A percentile compares a stretch with the other conserved stretches of the same genome.
These are phyloP conservation scores for Pulveroboletus sp. DNA, from an alignment of 768 basidiomycete species.

Conservation along the genomic window DNA sequence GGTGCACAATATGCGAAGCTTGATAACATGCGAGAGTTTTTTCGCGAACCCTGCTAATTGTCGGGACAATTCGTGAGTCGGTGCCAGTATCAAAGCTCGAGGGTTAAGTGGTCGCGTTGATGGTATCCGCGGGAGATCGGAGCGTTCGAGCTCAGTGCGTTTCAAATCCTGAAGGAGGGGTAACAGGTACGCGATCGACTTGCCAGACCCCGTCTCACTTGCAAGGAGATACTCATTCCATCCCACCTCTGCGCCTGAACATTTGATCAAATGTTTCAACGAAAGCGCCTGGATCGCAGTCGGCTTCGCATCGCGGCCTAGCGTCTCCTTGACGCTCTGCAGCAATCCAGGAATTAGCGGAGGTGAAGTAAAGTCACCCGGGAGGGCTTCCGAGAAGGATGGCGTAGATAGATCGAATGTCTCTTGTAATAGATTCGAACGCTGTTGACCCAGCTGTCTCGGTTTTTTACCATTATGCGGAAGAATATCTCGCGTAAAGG, in stretches of 20 bases:
- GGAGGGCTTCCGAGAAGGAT: slow-evolving; percentile 27
- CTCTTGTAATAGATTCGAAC: slow-evolving; percentile 28
- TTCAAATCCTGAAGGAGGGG: slow-evolving; percentile 81
- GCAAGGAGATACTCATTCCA: slow-evolving; percentile 62
- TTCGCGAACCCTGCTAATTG: slow-evolving; percentile 78
- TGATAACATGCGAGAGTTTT: slow-evolving; percentile 64
- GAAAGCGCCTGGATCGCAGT: slow-evolving; percentile 80
- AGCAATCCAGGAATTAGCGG: slow-evolving; percentile 65
- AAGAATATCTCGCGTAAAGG: slow-evolving; percentile 15
- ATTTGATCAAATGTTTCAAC: slow-evolving; percentile 56
- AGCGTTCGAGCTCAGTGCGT: slow-evolving; percentile 43
- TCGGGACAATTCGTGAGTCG: slow-evolving; percentile 85
- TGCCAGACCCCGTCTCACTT: slow-evolving; percentile 88
- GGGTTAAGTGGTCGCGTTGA: slow-evolving; percentile 47
- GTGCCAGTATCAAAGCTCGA: slow-evolving; percentile 76
- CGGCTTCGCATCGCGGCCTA: slow-evolving; percentile 56
- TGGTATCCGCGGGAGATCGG: slow-evolving; percentile 4
- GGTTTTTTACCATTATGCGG: slow-evolving; percentile 20
- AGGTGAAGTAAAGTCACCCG: slow-evolving; percentile 55
- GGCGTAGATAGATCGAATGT: slow-evolving; percentile 37
- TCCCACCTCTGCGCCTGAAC: slow-evolving; percentile 9
- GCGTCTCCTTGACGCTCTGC: slow-evolving; percentile 49
- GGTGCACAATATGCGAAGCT: slow-evolving; percentile 70
- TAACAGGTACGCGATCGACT: slow-evolving; percentile 86
- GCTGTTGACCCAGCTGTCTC: not conserved